Base-by-base conservation (phyloP, 495 filamentous ascomycete species). In the Trichoderma reesei region DNA sequence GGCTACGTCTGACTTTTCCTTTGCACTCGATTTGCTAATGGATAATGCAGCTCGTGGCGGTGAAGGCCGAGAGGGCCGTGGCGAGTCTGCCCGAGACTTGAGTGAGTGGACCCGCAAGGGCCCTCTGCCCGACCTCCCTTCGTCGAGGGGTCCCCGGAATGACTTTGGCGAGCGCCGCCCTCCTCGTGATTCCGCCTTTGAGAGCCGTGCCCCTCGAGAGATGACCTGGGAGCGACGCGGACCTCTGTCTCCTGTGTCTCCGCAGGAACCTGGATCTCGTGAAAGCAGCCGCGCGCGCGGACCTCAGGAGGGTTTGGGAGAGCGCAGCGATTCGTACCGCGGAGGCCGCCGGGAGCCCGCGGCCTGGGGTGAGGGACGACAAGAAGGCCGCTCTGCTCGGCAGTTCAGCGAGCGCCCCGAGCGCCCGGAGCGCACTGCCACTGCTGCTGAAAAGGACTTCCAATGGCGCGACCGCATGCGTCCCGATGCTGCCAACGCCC, bases 201-300 rank as follows among this genome's bases (percentile, higher is more conserved):
- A 96, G 71, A 89, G 90, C 66, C 95, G 92, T 73, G 76, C 61
- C 14, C 16, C 88, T 62, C 88, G 92, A 31, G 91, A 96, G 70
- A 89, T 97, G 68, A 94, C 91, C 77, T 98, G 94, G 94, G 93
- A 96, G 74, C 89, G 94, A 63, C 93, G 91, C 70, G 95, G 94
- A 31, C 94, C 95, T 36, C 82, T 96, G 54, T 89, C 92, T 48
- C 90, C 92, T 10, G 74, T 83, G 26, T 8, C 26, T 16, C 74
- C 88, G 14, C 74, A 73, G 38, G 72, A 80, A 42, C 81, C 87
- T 66, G 82, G 80, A 44, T 78, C 78, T 60, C 79, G 88, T 63
- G 89, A 90, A 68, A 86, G 85, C 59, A 87, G 89, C 63, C 87
- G 90, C 48, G 82, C 87, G 63, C 78, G 83, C 65, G 38, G 38